Evolutionary conservation across 768 basidiomycete species (phyloP).

Genomic region (Mycena crocata): DNA sequence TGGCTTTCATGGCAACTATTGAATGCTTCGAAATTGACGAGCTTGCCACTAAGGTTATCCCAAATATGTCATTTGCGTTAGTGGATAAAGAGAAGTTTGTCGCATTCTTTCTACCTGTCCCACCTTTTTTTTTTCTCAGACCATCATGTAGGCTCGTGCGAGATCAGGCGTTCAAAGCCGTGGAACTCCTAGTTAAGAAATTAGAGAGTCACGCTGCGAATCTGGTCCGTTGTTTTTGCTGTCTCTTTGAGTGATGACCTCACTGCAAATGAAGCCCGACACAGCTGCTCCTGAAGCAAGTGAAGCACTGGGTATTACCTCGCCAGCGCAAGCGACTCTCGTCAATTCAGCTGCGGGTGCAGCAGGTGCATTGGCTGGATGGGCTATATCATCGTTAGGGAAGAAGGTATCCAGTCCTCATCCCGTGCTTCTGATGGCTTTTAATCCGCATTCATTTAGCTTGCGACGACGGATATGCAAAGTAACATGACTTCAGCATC

Average conservation of each 20-base stretch:
- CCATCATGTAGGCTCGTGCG: slow-evolving; percentile 76
- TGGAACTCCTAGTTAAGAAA: slow-evolving; percentile 87
- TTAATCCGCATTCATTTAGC: slow-evolving; percentile 51
- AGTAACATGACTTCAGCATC: slow-evolving; percentile 64
- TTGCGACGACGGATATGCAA: slow-evolving; percentile 79
- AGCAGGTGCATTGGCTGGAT: slow-evolving; percentile 91
- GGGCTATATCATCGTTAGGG: slow-evolving; percentile 93
- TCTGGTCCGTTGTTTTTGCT: slow-evolving; percentile 71
- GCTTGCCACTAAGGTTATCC: slow-evolving; percentile 89
- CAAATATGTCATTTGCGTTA: slow-evolving; percentile 81
- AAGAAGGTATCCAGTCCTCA: slow-evolving; percentile 67
- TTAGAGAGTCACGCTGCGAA: slow-evolving; percentile 81
- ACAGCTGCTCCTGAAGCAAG: slow-evolving; percentile 45
- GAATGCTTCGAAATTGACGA: slow-evolving; percentile 93
- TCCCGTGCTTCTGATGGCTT: background rate
- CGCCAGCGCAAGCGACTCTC: slow-evolving; percentile 60
- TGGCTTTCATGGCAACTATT: slow-evolving; percentile 95
- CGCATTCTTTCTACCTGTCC: background rate
- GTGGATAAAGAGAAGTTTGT: slow-evolving; percentile 94
- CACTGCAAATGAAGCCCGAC: slow-evolving; percentile 48
- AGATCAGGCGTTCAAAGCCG: slow-evolving; percentile 95
- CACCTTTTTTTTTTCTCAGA: too few species aligned
- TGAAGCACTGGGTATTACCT: slow-evolving; percentile 41
- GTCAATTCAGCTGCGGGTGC: slow-evolving; percentile 92
- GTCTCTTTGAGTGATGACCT: background rate